phyloP scores from a whole-genome alignment of 371 early-diverging fungal species.

The Sporodiniella umbellata region DNA sequence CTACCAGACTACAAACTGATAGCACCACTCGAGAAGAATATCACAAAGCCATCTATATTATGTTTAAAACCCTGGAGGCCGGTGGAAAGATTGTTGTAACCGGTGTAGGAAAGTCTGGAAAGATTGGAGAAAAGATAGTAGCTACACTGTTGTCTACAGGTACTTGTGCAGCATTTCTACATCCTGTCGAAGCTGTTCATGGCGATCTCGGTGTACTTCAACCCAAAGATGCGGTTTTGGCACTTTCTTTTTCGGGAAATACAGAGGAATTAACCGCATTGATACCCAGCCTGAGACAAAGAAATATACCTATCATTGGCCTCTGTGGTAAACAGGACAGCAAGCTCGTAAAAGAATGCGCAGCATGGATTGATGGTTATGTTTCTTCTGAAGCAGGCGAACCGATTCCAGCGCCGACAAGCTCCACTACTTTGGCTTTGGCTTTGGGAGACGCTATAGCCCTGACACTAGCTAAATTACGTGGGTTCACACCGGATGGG shows the following conservation, averaged over 20 bases:
- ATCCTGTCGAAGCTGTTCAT: conserved; percentile 65
- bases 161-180: conserved; percentile 52
- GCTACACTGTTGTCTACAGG: conserved; percentile 64
- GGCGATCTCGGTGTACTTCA: conserved; percentile 60
- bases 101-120: conserved; percentile 65
- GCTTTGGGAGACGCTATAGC: conserved; percentile 65
- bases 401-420: conserved; percentile 59
- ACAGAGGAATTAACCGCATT: conserved; percentile 58
- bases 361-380: conserved; percentile 59
- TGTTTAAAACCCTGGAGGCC: conserved; percentile 30
- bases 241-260: conserved; percentile 61
- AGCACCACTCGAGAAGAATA: conserved; percentile 29
- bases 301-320: conserved; percentile 49
- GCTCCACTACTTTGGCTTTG: conserved; percentile 57
- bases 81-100: conserved; percentile 61
- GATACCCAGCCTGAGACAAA: conserved; percentile 42
- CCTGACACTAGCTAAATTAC: conserved; percentile 47
- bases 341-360: conserved; percentile 49
- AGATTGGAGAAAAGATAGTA: conserved; percentile 62
- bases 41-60: conserved; percentile 34
- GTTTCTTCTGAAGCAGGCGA: conserved; percentile 47
- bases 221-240: conserved; percentile 53
- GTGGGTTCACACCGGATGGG: conserved; percentile 44
- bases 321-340: conserved; percentile 51
- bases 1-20: conserved; percentile 26